phyloP scores from a whole-genome alignment of 345 rosid genomes.

The Aquilaria yunnanensis region DNA sequence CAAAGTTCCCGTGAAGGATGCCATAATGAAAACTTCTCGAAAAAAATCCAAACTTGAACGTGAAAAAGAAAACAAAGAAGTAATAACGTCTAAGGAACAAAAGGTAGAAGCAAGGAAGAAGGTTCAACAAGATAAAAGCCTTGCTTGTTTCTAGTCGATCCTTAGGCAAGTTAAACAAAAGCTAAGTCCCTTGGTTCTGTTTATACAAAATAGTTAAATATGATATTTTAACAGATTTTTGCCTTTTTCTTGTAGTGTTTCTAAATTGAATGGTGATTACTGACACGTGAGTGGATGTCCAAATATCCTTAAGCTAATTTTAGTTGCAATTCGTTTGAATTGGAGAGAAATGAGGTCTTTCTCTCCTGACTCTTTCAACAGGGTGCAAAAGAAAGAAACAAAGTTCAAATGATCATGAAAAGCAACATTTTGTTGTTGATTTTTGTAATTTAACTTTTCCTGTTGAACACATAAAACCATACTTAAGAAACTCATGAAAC shows the following conservation, averaged over 20 bases:
- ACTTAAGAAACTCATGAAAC: no score
- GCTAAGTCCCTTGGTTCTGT: slow-evolving; percentile 20
- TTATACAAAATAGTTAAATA: slow-evolving; percentile 22
- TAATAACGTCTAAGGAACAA: slow-evolving; percentile 1
- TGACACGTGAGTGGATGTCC: slow-evolving; percentile 55
- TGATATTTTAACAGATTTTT: slow-evolving; percentile 13
- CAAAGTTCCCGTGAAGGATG: slow-evolving; percentile 84
- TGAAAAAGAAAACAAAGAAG: not conserved
- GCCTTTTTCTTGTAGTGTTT: slow-evolving; percentile 20
- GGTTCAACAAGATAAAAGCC: not conserved
- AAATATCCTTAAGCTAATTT: slow-evolving; percentile 24
- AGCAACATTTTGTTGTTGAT: no score
- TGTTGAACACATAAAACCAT: no score
- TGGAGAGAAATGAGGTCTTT: slow-evolving; percentile 21
- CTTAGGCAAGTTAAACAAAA: slow-evolving; percentile 24
- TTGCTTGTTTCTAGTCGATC: not conserved
- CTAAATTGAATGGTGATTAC: slow-evolving; percentile 10
- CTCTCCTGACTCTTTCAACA: slow-evolving; percentile 26
- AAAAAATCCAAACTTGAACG: not conserved
- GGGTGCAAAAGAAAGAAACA: no score
- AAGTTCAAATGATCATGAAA: no score
- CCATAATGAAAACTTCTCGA: slow-evolving; percentile 22
- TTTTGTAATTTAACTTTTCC: no score
- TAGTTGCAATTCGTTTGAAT: slow-evolving; percentile 16
- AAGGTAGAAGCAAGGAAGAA: not conserved